Evolutionary conservation across 441 rosid genomes (phyloP).

Genomic region (Corymbia calophylla): DNA sequence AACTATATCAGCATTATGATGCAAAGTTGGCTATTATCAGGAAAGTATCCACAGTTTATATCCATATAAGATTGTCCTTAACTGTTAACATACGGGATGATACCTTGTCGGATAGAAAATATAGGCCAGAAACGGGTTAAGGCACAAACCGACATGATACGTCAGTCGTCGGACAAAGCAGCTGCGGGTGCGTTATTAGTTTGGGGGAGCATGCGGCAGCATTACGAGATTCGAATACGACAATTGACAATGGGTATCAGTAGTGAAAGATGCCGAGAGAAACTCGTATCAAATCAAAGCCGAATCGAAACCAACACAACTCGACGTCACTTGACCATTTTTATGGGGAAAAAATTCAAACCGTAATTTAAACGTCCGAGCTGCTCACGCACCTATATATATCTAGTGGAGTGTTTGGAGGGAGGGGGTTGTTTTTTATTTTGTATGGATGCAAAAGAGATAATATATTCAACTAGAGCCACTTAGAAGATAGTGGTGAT

Average conservation of each 20-base stretch:
- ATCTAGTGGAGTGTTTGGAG: background rate
- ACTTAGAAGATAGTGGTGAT: background rate
- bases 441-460: background rate
- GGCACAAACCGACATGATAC: too few relatives aligned
- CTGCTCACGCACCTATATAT: background rate
- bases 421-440: background rate
- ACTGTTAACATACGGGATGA: background rate
- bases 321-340: background rate
- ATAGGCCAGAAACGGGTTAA: too few relatives aligned
- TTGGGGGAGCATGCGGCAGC: too few relatives aligned
- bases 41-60: background rate
- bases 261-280: accelerated
- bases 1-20: background rate
- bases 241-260: accelerated
- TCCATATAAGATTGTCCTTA: background rate
- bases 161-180: too few relatives aligned
- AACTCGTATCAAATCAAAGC: background rate
- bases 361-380: background rate
- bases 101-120: background rate
- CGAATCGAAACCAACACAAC: background rate
- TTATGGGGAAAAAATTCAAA: background rate
- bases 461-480: background rate
- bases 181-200: too few relatives aligned
- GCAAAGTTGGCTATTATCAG: background rate
- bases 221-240: background rate